Evolutionary conservation across 2,329 filamentous ascomycete genomes (phyloP), one percentile per base, ranked within the genome.

Genomic region (Cyanodermella asteris): DNA sequence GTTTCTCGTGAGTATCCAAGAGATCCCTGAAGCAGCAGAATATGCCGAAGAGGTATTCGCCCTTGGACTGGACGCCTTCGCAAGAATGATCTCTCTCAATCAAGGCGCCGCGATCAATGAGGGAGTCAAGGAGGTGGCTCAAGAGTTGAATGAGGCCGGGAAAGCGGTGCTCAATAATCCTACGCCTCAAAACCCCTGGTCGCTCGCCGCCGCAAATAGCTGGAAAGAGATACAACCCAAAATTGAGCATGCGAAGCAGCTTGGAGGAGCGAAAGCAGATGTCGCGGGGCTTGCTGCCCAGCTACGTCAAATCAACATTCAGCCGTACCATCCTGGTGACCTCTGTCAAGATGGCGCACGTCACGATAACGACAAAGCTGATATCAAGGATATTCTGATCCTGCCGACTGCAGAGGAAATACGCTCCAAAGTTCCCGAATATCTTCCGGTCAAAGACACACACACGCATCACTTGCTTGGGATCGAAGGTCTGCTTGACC

Each of bases 381-480:
- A 54, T 22, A 61, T 64, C 27, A 16, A 35, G 1, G 30, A 55
- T 1, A 61, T 65, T 28, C 42, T 42, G 23, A 56, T 64, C 18
- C 34, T 64, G 20, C 60, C 61, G 0, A 64, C 59, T 1, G 33
- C 38, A 2, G 36, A 50, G 9, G 61, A 64, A 32, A 58, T 64
- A 28, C 27, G 40, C 19, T 54, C 49, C 5, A 26, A 32, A 0
- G 42, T 49, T 10, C 37, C 34, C 4, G 57, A 61, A 29, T 62
- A 57, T 31, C 38, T 62, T 5, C 54, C 27, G 27, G 33, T 26
- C 16, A 32, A 6, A 19, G 38, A 38, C 19, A 25, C 35, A 5
- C 34, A 26, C 3, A 31, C 35, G 13, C 26, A 30, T 6, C 29
- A 36, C 18, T 22, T 40, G 2, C 23, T 34, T 10, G 27, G 30